Conservation (phyloP, 495 filamentous ascomycete species). For the Talaromyces borbonicus region DNA sequence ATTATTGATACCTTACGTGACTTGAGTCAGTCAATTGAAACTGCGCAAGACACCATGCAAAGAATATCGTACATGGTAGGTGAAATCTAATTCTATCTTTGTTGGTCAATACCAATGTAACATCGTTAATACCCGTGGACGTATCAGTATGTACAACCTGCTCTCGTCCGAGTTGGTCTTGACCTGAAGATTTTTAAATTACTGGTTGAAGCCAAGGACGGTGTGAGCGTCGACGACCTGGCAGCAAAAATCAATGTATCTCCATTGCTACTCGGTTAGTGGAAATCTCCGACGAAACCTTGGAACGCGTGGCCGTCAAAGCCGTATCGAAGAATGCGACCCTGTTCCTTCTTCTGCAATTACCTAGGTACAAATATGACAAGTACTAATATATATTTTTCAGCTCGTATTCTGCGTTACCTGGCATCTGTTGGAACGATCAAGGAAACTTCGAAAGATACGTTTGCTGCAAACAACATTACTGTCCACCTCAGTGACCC, state of each 20-base stretch:
- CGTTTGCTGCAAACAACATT: slow-evolving; percentile 21
- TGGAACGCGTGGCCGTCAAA: no score
- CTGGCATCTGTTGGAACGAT: slow-evolving; percentile 27
- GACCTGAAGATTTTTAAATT: slow-evolving; percentile 27
- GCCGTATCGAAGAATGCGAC: no score
- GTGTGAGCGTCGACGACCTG: slow-evolving; percentile 19
- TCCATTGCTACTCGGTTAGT: slow-evolving; percentile 20
- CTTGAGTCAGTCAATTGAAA: background rate
- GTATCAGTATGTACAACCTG: slow-evolving; percentile 8
- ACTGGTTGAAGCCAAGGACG: slow-evolving; percentile 15
- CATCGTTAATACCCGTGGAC: no score
- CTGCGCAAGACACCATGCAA: background rate
- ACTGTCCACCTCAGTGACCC: slow-evolving; percentile 14
- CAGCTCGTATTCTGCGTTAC: slow-evolving; percentile 36
- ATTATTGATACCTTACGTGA: background rate
- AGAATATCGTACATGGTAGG: background rate
- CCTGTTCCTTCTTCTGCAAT: no score
- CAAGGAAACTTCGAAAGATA: slow-evolving; percentile 22
- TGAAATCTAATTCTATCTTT: background rate
- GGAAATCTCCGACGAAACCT: background rate
- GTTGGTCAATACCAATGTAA: no score
- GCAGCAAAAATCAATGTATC: slow-evolving; percentile 20
- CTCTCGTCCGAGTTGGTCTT: slow-evolving; percentile 19
- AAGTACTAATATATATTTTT: background rate
- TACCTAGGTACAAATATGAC: no score